Percentiles rank a stretch among this genome's conserved stretches.
These are phyloP conservation scores for Populus simonii DNA, from an alignment of 345 rosid genomes.

Conservation along the genomic window DNA sequence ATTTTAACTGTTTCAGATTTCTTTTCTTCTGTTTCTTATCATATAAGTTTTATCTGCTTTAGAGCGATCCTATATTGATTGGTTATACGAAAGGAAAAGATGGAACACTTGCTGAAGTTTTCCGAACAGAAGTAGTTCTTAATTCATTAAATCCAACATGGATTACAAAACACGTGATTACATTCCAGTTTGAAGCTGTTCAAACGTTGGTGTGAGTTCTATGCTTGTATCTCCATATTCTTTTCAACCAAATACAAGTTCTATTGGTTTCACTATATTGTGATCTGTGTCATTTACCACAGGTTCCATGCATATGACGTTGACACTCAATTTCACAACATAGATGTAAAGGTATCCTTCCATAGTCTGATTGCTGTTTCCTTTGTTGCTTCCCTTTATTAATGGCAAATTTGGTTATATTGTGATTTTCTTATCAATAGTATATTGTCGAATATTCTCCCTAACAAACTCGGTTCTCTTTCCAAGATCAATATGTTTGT, in stretches of 20 bases:
- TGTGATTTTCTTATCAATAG: not conserved
- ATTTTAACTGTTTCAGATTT: not conserved
- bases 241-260: slow-evolving; percentile 5
- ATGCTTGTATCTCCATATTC: not conserved
- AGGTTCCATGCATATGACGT: slow-evolving; percentile 80
- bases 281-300: slow-evolving; percentile 22
- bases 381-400: not conserved
- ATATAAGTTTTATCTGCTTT: slow-evolving; percentile 29
- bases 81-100: slow-evolving; percentile 62
- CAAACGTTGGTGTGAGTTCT: slow-evolving; percentile 74
- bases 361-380: not conserved
- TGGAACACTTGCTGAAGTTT: slow-evolving; percentile 57
- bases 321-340: slow-evolving; percentile 70
- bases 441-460: not conserved
- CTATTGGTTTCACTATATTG: slow-evolving; percentile 13
- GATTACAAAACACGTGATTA: slow-evolving; percentile 50
- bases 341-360: slow-evolving; percentile 59
- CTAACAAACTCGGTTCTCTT: not conserved
- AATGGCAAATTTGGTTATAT: not conserved
- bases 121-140: slow-evolving; percentile 75
- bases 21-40: not conserved
- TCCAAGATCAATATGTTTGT: not conserved
- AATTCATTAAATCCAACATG: slow-evolving; percentile 80
- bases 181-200: slow-evolving; percentile 71
- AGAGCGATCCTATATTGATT: slow-evolving; percentile 94